Conservation (phyloP, 805 yeast genomes). For the Maudiozyma pseudohumilis region DNA sequence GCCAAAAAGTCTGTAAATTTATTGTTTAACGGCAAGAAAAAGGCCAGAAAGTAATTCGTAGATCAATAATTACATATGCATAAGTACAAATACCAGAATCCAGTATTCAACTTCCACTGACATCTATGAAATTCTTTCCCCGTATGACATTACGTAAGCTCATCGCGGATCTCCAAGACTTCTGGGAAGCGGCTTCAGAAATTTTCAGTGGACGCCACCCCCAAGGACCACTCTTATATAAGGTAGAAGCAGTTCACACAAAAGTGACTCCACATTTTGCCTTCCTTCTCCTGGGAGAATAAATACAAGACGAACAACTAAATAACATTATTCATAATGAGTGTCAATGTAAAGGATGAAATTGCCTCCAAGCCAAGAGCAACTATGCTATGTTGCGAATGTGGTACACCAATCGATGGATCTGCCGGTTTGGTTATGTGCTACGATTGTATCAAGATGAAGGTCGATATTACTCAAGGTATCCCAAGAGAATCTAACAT, state of each 20-base stretch:
- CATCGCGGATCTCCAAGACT: background rate
- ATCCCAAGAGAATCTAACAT: constrained; percentile 88
- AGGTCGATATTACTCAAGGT: constrained; percentile 88
- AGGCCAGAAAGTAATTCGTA: background rate
- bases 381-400: constrained; percentile 95
- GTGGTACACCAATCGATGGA: constrained; percentile 98
- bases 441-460: constrained; percentile 88
- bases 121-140: no score
- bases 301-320: background rate
- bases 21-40: constrained; percentile 19
- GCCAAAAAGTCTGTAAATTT: constrained; percentile 22
- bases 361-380: constrained; percentile 28
- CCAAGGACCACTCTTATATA: background rate
- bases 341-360: background rate
- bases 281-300: background rate
- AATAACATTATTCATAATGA: background rate
- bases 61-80: background rate
- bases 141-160: constrained; percentile 1
- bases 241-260: background rate
- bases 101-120: no score
- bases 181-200: background rate
- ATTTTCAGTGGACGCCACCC: background rate
- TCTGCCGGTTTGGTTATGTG: constrained; percentile 90
- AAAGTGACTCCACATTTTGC: background rate
- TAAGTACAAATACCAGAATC: no score